Base-by-base conservation (phyloP, 352 stramenopile species). In the Plasmopara muralis region DNA sequence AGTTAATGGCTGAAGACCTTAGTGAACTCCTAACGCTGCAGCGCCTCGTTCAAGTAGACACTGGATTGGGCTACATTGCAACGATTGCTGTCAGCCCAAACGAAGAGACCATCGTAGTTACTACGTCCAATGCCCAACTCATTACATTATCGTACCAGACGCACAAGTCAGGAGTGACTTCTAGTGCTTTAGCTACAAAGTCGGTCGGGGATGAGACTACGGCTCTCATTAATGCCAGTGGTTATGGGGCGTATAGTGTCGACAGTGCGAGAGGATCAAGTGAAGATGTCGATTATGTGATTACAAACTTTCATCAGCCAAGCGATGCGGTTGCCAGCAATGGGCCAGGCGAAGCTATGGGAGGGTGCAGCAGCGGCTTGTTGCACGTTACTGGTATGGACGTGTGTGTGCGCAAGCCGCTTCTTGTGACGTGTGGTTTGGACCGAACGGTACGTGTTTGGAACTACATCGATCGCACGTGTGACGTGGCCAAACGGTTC, bases 391-490 rank as follows among this genome's bases (percentile, higher is more conserved):
- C 80, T 18, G 80, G 90, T 35, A 88, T 98, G 77, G 92, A 97
- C 59, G 81, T 97, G 6, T 97, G 87, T 56, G 72, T 96, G 14
- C 79, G 91, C 29, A 97, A 98, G 62, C 88, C 89, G 7, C 81
- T 97, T 5, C 62, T 95, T 9, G 85, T 95, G 20, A 97, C 90
- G 7, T 96, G 85, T 47, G 83, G 84, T 6, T 70, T 95, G 41
- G 92, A 98, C 62, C 64, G 70, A 41, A 93, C 83, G 3, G 74
- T 98, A 12, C 79, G 89, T 30, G 76, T 97, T 25, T 97, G 90
- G 92, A 98, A 98, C 64, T 97, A 97, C 63, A 68, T 96, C 18
- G 85, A 95, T 41, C 84, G 89, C 12, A 76, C 55, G 5, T 82
- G 84, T 30, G 89, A 97, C 53, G 71, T 97, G 25, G 68, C 68